Base-by-base conservation (phyloP, 2,329 filamentous ascomycete genomes). In the Colletotrichum acutatum region DNA sequence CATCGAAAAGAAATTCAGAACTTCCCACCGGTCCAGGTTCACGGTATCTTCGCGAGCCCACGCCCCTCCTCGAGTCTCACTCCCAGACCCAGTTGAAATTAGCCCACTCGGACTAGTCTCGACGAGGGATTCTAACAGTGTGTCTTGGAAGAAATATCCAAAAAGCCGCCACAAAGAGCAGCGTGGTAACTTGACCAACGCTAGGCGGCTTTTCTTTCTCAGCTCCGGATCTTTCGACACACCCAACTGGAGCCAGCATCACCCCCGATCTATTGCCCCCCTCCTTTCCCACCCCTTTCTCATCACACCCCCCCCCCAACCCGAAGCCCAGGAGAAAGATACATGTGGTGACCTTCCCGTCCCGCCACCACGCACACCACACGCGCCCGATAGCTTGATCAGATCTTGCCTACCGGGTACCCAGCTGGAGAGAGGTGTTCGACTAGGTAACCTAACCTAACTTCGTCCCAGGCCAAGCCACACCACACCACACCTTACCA, bases 301-400 rank as follows among this genome's bases (percentile, higher is more conserved):
- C 26, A 6, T 42, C 42, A 70, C 66, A 11, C 46, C 12, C 65
- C 26, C 54, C 32, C 52, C 24, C 11, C 30, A 56, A 14, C 26
- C 34, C 54, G 9, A 19, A 49, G 30, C 53, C 72, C 56, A 16
- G 5, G 22, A 63, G 37, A 59, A 66, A 64, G 71, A 69, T 75
- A 74, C 74, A 68, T 74, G 60, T 28, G 49, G 67, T 74, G 67
- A 74, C 71, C 72, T 74, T 71, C 63, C 71, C 60, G 64, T 75
- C 71, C 74, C 74, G 74, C 74, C 74, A 75, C 74, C 71, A 72
- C 69, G 59, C 69, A 63, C 34, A 58, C 64, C 65, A 74, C 71
- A 63, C 72, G 70, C 71, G 74, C 71, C 69, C 69, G 74, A 75
- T 75, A 75, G 74, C 74, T 75, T 74, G 71, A 75, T 74, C 74